Conservation (phyloP, 2,329 filamentous ascomycete species). For the Teratosphaeria pseudoeucalypti region DNA sequence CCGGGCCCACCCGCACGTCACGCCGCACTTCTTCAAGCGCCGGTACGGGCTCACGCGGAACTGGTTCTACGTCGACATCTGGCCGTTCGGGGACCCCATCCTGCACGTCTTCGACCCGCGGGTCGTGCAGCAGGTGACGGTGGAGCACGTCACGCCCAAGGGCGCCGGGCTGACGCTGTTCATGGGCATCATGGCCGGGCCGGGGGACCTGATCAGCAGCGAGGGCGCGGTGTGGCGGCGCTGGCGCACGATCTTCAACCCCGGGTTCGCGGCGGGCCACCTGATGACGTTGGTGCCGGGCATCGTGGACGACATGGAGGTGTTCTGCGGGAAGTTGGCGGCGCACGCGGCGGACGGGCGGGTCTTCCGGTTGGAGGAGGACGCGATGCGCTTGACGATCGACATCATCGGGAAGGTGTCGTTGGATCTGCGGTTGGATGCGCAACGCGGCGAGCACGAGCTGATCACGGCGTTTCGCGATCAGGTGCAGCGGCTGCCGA, state of each 20-base stretch:
- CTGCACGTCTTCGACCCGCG: neutral
- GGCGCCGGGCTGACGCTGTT: neutral
- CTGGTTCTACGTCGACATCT: neutral
- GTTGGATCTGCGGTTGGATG: constrained; percentile 27
- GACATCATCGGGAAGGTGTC: constrained; percentile 34
- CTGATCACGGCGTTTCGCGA: constrained; percentile 28
- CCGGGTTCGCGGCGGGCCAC: constrained; percentile 29
- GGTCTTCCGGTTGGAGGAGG: constrained; percentile 31
- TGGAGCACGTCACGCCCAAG: neutral
- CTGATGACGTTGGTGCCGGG: constrained; percentile 28
- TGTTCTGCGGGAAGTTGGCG: constrained; percentile 26
- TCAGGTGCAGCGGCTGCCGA: constrained; percentile 15
- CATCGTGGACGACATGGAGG: constrained; percentile 26
- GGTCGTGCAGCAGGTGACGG: neutral
- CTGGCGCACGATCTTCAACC: constrained; percentile 34
- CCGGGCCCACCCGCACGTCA: neutral
- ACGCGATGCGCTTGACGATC: constrained; percentile 31
- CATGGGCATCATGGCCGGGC: constrained; percentile 21
- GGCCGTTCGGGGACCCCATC: neutral
- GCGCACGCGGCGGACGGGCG: constrained; percentile 24
- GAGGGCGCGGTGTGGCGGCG: constrained; percentile 32
- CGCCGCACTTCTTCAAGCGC: neutral
- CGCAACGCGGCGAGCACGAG: constrained; percentile 23
- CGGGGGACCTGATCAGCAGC: constrained; percentile 26
- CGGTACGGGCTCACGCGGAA: neutral